Conservation (phyloP, 2,329 filamentous ascomycete species). For the Colletotrichum gloeosporioides region DNA sequence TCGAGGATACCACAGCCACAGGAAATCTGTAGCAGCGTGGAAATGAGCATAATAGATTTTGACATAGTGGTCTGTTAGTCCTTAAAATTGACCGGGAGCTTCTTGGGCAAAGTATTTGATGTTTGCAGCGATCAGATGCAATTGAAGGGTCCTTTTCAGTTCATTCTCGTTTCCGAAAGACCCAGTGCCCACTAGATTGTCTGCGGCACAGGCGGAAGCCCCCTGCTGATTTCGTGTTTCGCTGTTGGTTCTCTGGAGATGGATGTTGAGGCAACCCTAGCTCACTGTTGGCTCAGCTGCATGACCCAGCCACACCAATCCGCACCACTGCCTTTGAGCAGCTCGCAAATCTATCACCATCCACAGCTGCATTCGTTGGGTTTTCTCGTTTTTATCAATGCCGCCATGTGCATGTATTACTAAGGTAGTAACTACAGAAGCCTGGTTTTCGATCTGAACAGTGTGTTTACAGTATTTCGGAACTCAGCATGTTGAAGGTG, state of each 20-base stretch:
- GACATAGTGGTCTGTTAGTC: neutral
- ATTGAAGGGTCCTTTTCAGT: neutral
- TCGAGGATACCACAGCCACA: accelerated
- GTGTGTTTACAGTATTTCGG: neutral
- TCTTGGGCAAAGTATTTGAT: neutral
- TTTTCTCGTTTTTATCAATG: neutral
- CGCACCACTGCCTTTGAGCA: neutral
- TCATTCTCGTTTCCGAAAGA: neutral
- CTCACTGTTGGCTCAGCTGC: neutral
- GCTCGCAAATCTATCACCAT: neutral
- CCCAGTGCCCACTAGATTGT: neutral
- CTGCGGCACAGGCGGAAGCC: neutral
- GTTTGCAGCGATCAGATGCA: neutral
- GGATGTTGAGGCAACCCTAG: neutral
- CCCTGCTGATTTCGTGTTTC: neutral
- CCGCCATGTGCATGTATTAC: neutral
- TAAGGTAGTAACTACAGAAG: accelerated
- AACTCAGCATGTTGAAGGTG: too few relatives aligned
- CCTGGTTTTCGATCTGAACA: neutral
- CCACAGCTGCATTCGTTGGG: accelerated
- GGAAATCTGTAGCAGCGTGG: neutral
- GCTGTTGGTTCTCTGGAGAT: neutral
- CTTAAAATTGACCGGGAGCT: neutral
- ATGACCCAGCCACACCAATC: neutral
- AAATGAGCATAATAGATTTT: neutral